Evolutionary conservation across 768 basidiomycete genomes (phyloP), one percentile per base, ranked within the genome.

Genomic region (Agrocybe praecox): DNA sequence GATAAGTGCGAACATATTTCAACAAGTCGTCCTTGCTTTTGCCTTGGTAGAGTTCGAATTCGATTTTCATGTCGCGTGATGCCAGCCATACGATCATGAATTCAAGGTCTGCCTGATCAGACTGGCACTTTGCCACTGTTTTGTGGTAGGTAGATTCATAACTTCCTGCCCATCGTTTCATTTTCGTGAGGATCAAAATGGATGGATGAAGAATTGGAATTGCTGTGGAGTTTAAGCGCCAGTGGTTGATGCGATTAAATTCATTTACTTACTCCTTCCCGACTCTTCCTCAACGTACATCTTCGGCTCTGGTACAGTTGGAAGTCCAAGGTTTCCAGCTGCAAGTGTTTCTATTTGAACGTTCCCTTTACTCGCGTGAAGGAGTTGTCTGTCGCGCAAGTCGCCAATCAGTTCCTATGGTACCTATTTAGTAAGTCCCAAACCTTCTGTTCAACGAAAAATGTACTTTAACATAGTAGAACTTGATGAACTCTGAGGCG

Each of bases 151-250:
- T 62, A 22, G 70, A 69, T 9, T 65, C 60, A 21, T 46, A 53
- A 42, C 24, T 66, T 2, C 18, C n/a, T 52, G 59, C 62, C 70
- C 68, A 71, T n/a, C 70, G 56, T 51, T 67, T 68, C 54, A 69
- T 58, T 53, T 71, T 71, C 21, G 68, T 69, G n/a, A 71, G 59
- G 22, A 67, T 49, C 47, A 71, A 62, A 22, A 69, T 56, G 8
- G 53, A 48, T 17, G 66, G 69, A 46, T 69, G 59, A 6, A 69
- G 63, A 17, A 66, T 65, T 34, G 57, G 32, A 55, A 64, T 51
- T 17, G 42, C 62, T 67, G 53, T 29, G 45, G 14, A 32, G 21
- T 29, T 22, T 23, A 17, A 43, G 26, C 24, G 29, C 10, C 14
- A 9, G 22, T 14, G 1, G 19, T 18, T 10, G 11, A 50, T 45